phyloP scores from a whole-genome alignment of 768 basidiomycete genomes.

The Mycena olivaceomarginata region DNA sequence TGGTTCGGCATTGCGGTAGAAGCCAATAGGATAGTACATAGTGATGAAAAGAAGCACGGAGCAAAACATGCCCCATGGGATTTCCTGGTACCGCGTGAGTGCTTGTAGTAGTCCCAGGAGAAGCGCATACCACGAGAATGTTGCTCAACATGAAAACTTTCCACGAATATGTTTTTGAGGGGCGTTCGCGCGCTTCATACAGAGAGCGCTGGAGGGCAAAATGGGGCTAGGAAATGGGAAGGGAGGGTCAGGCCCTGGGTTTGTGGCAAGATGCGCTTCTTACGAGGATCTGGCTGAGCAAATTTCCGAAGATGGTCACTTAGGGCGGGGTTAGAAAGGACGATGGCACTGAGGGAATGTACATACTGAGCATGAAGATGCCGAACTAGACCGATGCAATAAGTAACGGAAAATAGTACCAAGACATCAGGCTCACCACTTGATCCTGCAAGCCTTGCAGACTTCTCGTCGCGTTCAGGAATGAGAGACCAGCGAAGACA shows the following conservation, averaged over 20 bases:
- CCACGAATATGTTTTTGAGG: constrained; percentile 57
- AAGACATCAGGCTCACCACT: constrained; percentile 27
- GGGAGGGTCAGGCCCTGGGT: no score
- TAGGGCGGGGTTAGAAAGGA: no score
- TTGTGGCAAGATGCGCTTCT: no score
- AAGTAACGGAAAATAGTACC: not conserved
- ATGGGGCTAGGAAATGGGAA: constrained; percentile 44
- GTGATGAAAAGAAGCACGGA: constrained; percentile 54
- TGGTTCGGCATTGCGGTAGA: constrained; percentile 61
- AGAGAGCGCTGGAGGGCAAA: constrained; percentile 57
- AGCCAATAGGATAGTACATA: constrained; percentile 60
- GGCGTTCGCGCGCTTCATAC: constrained; percentile 57
- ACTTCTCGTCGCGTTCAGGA: constrained; percentile 50
- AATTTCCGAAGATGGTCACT: constrained; percentile 50
- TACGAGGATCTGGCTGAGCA: constrained; percentile 56
- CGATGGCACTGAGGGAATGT: no score
- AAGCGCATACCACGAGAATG: constrained; percentile 49
- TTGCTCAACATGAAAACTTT: constrained; percentile 54
- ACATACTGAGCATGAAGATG: constrained; percentile 46
- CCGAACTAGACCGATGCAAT: constrained; percentile 40
- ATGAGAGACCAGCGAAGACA: constrained; percentile 54
- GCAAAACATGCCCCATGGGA: constrained; percentile 50
- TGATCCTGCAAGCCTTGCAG: constrained; percentile 53
- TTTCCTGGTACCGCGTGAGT: constrained; percentile 14
- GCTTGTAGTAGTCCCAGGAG: no score